phyloP scores from a whole-genome alignment of 176 grass and related monocot species.

The Saccharum officinarum region DNA sequence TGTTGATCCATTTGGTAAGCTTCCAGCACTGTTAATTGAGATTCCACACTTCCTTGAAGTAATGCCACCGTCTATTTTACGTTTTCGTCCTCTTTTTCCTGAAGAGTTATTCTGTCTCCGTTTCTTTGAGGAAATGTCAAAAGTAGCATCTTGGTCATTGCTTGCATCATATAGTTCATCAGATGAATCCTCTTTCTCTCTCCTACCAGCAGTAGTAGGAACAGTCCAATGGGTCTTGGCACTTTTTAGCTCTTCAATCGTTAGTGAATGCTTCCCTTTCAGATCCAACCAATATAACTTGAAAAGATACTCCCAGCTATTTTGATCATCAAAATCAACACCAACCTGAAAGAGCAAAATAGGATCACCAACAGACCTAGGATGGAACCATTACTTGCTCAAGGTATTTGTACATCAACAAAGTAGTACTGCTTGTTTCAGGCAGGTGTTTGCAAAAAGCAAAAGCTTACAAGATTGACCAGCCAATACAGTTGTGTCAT shows the following conservation, averaged over 20 bases:
- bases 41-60: constrained; percentile 45
- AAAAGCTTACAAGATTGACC: not conserved
- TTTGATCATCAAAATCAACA: constrained; percentile 95
- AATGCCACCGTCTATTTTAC: constrained; percentile 40
- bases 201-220: constrained; percentile 45
- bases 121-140: constrained; percentile 58
- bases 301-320: constrained; percentile 99
- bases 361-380: constrained; percentile 5
- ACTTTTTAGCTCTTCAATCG: constrained; percentile 70
- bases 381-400: constrained; percentile 16
- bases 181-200: constrained; percentile 73
- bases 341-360: constrained; percentile 44
- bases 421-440: constrained; percentile 5
- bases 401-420: not conserved
- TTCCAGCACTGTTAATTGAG: constrained; percentile 30
- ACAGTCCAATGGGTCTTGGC: constrained; percentile 70
- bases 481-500: not conserved
- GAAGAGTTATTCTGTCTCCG: constrained; percentile 42
- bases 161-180: constrained; percentile 81
- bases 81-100: constrained; percentile 65
- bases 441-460: not conserved
- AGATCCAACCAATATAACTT: constrained; percentile 96
- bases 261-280: constrained; percentile 77
- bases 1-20: constrained; percentile 44
- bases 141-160: constrained; percentile 67